Conservation (phyloP, 768 basidiomycete species). For the Pulveroboletus sp. region DNA sequence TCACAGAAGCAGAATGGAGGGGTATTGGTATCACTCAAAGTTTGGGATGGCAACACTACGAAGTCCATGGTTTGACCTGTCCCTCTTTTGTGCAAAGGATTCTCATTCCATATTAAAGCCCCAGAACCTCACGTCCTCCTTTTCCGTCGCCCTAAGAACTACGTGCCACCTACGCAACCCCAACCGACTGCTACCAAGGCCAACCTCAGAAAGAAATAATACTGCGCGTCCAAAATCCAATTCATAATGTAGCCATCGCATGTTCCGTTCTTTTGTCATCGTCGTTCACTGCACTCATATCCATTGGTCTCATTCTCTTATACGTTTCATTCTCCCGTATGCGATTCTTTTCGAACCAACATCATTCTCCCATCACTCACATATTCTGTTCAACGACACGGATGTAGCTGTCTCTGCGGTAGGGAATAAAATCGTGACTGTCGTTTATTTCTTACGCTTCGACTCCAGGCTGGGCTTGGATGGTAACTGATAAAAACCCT, state of each 20-base stretch:
- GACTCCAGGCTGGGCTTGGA: constrained; percentile 7
- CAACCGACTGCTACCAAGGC: constrained; percentile 35
- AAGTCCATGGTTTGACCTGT: constrained; percentile 77
- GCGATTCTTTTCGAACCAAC: constrained; percentile 7
- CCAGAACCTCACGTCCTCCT: constrained; percentile 93
- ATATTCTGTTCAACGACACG: constrained; percentile 6
- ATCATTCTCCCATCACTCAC: constrained; percentile 2
- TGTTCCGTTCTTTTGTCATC: constrained; percentile 20
- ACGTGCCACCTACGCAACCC: constrained; percentile 49
- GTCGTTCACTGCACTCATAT: constrained; percentile 19
- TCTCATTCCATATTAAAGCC: constrained; percentile 41
- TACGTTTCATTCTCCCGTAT: constrained; percentile 11
- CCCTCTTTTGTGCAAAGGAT: background rate
- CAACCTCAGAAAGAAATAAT: constrained; percentile 43
- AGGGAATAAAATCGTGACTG: constrained; percentile 11
- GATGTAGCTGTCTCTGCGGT: constrained; percentile 8
- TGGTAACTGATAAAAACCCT: background rate
- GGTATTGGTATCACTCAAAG: constrained; percentile 95
- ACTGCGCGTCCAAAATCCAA: constrained; percentile 3
- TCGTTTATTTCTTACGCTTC: constrained; percentile 4
- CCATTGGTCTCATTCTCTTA: constrained; percentile 10
- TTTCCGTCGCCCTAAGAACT: constrained; percentile 80
- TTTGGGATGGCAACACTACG: constrained; percentile 95
- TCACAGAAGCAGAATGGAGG: constrained; percentile 90
- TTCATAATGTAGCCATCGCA: constrained; percentile 16